Evolutionary conservation across 169 alveolate genomes (phyloP).

Genomic region (Plasmodium chabaudi): DNA sequence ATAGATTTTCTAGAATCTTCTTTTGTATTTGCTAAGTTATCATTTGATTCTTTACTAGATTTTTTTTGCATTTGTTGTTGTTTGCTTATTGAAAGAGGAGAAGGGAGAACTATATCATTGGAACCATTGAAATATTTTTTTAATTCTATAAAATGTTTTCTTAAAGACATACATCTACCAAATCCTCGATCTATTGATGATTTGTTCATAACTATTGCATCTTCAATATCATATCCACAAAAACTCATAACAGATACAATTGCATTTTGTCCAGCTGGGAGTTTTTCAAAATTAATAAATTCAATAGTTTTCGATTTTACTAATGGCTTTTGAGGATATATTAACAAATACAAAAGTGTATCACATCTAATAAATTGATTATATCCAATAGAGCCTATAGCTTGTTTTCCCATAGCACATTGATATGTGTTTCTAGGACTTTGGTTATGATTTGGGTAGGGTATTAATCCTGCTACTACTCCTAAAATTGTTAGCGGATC

Average conservation of each 20-base stretch:
- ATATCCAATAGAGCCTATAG: conserved; percentile 98
- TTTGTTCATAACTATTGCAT: conserved; percentile 97
- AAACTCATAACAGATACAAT: conserved; percentile 99
- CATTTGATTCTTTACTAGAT: not conserved
- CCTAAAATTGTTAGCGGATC: conserved; percentile 99
- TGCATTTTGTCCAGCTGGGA: conserved; percentile 99
- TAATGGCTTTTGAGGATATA: conserved; percentile 98
- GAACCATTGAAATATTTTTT: conserved; percentile 87
- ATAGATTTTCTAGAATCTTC: not conserved
- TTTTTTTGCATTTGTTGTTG: conserved; percentile 4
- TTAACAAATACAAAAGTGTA: conserved; percentile 93
- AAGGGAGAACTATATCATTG: conserved; percentile 81
- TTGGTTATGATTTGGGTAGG: conserved; percentile 99
- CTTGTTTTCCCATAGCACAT: conserved; percentile 99
- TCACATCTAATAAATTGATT: conserved; percentile 95
- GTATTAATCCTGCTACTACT: conserved; percentile 98
- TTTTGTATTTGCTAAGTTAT: not conserved
- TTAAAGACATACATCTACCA: conserved; percentile 92
- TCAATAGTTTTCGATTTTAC: conserved; percentile 98
- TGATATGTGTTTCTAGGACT: conserved; percentile 99
- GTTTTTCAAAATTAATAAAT: conserved; percentile 94
- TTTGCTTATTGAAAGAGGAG: conserved; percentile 26
- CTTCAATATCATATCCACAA: conserved; percentile 99
- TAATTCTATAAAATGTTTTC: conserved; percentile 86
- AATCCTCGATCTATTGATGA: conserved; percentile 99